A percentile compares a stretch with the other conserved stretches of the same genome.
Evolutionary conservation across 2,329 filamentous ascomycete species (phyloP).

Genomic region (Colletotrichum liriopes): DNA sequence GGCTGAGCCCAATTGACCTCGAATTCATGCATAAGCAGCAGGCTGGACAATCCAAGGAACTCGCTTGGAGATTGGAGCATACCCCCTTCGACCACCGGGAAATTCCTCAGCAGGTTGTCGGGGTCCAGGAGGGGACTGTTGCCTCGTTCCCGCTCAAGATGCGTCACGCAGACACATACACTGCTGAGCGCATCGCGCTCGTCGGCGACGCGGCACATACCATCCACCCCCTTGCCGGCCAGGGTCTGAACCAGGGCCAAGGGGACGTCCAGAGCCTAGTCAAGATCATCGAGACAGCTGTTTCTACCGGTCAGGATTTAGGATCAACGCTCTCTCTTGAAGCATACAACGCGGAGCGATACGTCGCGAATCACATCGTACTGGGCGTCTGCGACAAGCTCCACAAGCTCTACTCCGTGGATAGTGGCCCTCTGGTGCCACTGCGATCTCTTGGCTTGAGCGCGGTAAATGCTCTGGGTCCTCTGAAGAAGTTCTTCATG

Average conservation of each 20-base stretch:
- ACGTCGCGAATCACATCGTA: conserved; percentile 84
- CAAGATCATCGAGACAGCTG: conserved; percentile 81
- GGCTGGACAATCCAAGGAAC: conserved; percentile 78
- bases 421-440: conserved; percentile 84
- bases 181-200: conserved; percentile 89
- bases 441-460: conserved; percentile 83
- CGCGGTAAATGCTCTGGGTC: conserved; percentile 81
- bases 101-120: conserved; percentile 77
- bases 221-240: conserved; percentile 93
- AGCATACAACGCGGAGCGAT: conserved; percentile 85
- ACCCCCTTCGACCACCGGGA: conserved; percentile 69
- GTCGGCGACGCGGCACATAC: conserved; percentile 97
- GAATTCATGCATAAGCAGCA: conserved; percentile 82
- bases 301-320: conserved; percentile 89
- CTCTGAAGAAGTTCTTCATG: conserved; percentile 91
- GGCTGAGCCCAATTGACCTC: conserved; percentile 84
- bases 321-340: conserved; percentile 85
- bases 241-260: conserved; percentile 94
- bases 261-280: conserved; percentile 88
- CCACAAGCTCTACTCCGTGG: conserved; percentile 91
- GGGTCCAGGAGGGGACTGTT: conserved; percentile 83
- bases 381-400: conserved; percentile 89
- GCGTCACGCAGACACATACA: conserved; percentile 95
- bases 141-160: conserved; percentile 94
- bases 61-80: conserved; percentile 86